A percentile compares a stretch with the other conserved stretches of the same genome.
These are phyloP conservation scores for Leccinum truebloodii DNA, from an alignment of 768 basidiomycete species.

Conservation along the genomic window DNA sequence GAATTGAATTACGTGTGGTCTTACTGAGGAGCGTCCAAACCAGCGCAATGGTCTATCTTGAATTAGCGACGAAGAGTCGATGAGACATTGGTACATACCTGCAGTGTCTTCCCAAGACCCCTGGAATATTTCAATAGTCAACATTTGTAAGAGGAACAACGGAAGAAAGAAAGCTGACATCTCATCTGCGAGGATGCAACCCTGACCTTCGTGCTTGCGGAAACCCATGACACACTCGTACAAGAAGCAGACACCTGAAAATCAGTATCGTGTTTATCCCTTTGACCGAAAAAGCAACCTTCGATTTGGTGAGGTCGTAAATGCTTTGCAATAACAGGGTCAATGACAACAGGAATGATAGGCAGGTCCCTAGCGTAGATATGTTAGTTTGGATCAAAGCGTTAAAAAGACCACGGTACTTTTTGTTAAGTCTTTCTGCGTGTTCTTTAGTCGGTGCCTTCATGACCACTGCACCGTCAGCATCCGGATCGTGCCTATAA, in stretches of 20 bases:
- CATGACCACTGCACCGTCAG: slow-evolving; percentile 84
- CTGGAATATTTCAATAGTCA: slow-evolving; percentile 39
- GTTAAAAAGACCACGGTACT: slow-evolving; percentile 40
- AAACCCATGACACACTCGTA: slow-evolving; percentile 97
- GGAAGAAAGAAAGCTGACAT: slow-evolving; percentile 53
- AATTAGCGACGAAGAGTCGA: slow-evolving; percentile 13
- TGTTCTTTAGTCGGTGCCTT: slow-evolving; percentile 70
- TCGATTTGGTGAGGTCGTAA: slow-evolving; percentile 91
- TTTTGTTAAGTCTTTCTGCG: slow-evolving; percentile 66
- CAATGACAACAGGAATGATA: slow-evolving; percentile 82
- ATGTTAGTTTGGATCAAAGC: slow-evolving; percentile 5
- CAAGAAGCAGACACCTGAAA: slow-evolving; percentile 77
- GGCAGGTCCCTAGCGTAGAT: slow-evolving; percentile 50
- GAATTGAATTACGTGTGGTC: slow-evolving; percentile 25
- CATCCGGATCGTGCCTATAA: slow-evolving; percentile 73
- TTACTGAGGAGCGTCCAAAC: slow-evolving; percentile 90
- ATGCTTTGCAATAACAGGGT: slow-evolving; percentile 74
- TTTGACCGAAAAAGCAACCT: slow-evolving; percentile 43
- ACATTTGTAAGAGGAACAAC: slow-evolving; percentile 2
- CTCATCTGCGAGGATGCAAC: slow-evolving; percentile 96
- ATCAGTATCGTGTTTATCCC: not conserved
- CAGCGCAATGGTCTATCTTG: slow-evolving; percentile 72
- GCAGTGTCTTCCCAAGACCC: slow-evolving; percentile 97
- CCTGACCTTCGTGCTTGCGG: slow-evolving; percentile 86
- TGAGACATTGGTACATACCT: slow-evolving; percentile 41